phyloP scores from a whole-genome alignment of 257 asterid species.

The Eucommia ulmoides region DNA sequence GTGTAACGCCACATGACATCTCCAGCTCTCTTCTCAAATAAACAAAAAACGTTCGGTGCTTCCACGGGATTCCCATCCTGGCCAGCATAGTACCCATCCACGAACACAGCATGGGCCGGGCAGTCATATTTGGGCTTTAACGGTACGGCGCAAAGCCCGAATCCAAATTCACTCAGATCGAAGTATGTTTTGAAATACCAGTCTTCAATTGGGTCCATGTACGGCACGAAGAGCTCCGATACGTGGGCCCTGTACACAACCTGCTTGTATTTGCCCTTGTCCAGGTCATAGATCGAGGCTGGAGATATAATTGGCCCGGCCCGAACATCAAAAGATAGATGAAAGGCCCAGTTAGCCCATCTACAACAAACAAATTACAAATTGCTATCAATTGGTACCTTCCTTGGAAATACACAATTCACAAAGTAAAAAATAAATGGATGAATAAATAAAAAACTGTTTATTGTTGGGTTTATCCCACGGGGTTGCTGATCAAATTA shows the following conservation, averaged over 20 bases:
- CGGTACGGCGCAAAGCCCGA: neutral
- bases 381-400: too few relatives aligned
- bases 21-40: neutral
- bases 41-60: neutral
- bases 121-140: neutral
- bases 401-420: too few relatives aligned
- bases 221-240: slow-evolving; percentile 2
- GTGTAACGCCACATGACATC: slow-evolving; percentile 1
- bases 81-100: neutral
- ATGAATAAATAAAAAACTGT: too few relatives aligned
- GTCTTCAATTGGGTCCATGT: slow-evolving; percentile 1
- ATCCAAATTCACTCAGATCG: neutral
- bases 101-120: neutral
- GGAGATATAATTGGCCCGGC: neutral
- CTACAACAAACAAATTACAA: too few relatives aligned
- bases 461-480: too few relatives aligned
- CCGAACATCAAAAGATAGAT: neutral
- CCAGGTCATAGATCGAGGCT: neutral
- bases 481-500: too few relatives aligned
- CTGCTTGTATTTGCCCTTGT: neutral
- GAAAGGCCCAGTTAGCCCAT: neutral
- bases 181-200: neutral
- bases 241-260: neutral
- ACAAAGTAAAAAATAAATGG: too few relatives aligned
- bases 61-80: neutral